A percentile compares a stretch with the other conserved stretches of the same genome.
Evolutionary conservation across 371 early-diverging fungal species (phyloP).

Genomic region (Lichtheimia corymbifera): DNA sequence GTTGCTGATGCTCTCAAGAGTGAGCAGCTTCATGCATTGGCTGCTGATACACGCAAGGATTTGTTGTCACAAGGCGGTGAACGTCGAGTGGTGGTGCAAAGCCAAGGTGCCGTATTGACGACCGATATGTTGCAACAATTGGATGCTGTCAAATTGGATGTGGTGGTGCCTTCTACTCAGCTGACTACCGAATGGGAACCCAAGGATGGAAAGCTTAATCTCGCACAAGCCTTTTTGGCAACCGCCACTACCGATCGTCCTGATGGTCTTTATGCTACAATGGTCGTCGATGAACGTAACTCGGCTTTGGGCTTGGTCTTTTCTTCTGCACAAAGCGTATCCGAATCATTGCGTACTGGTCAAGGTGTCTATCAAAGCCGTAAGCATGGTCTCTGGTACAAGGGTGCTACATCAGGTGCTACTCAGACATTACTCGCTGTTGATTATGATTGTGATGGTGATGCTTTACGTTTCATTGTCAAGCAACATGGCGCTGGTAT

Average conservation of each 20-base stretch:
- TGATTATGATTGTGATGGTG: conserved; percentile 89
- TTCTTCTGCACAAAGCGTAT: conserved; percentile 81
- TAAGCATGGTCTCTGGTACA: conserved; percentile 92
- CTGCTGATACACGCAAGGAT: conserved; percentile 17
- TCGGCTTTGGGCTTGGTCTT: conserved; percentile 92
- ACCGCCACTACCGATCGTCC: conserved; percentile 78
- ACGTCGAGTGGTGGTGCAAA: conserved; percentile 41
- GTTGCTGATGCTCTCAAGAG: conserved; percentile 10
- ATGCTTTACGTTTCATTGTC: conserved; percentile 87
- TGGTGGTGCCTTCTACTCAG: conserved; percentile 33
- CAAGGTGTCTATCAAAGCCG: conserved; percentile 94
- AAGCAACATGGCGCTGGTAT: conserved; percentile 84
- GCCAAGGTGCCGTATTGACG: conserved; percentile 22
- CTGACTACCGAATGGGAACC: conserved; percentile 30
- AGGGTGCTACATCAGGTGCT: conserved; percentile 93
- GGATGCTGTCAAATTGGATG: conserved; percentile 40
- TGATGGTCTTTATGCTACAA: conserved; percentile 89
- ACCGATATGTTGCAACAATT: conserved; percentile 39
- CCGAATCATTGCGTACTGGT: conserved; percentile 76
- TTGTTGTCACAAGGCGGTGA: conserved; percentile 46
- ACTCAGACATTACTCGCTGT: conserved; percentile 82
- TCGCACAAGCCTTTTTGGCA: conserved; percentile 72
- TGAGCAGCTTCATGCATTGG: conserved; percentile 21
- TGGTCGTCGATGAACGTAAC: conserved; percentile 89
- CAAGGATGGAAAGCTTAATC: conserved; percentile 48